Percentiles rank a stretch among this genome's conserved stretches.
These are phyloP conservation scores for Rhododendron mucronatum DNA, from an alignment of 148 eudicot genomes.

Conservation along the genomic window DNA sequence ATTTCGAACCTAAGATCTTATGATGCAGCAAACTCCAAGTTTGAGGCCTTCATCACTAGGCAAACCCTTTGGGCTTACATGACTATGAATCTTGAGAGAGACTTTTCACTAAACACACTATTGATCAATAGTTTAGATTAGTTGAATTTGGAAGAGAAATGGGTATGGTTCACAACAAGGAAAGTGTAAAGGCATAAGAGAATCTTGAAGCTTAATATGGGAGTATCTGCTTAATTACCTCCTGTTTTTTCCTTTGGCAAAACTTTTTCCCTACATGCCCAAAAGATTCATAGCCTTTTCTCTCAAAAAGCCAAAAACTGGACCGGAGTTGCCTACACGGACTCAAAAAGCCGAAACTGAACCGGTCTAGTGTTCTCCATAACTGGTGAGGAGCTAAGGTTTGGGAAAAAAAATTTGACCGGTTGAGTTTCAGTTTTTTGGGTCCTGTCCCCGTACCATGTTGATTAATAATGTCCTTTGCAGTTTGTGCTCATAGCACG, in stretches of 20 bases:
- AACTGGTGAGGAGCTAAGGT: background rate
- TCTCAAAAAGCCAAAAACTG: background rate
- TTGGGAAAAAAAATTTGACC: background rate
- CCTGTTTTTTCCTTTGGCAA: background rate
- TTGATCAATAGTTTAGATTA: background rate
- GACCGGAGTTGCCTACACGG: background rate
- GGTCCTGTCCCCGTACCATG: background rate
- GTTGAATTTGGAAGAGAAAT: background rate
- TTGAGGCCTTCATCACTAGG: background rate
- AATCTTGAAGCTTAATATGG: background rate
- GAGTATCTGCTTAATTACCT: background rate
- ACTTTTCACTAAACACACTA: background rate
- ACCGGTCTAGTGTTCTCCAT: background rate
- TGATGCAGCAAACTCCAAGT: background rate
- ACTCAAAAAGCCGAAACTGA: background rate
- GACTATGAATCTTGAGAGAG: background rate
- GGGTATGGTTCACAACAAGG: too few relatives aligned
- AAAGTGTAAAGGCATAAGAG: background rate
- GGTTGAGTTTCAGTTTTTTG: background rate
- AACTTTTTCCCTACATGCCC: background rate
- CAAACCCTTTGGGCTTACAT: too few relatives aligned
- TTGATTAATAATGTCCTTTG: background rate
- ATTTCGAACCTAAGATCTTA: too few relatives aligned
- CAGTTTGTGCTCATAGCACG: too few relatives aligned
- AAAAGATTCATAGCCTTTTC: background rate